Conservation (phyloP, 2,329 filamentous ascomycete genomes). For the Trichocomaceae sp. region DNA sequence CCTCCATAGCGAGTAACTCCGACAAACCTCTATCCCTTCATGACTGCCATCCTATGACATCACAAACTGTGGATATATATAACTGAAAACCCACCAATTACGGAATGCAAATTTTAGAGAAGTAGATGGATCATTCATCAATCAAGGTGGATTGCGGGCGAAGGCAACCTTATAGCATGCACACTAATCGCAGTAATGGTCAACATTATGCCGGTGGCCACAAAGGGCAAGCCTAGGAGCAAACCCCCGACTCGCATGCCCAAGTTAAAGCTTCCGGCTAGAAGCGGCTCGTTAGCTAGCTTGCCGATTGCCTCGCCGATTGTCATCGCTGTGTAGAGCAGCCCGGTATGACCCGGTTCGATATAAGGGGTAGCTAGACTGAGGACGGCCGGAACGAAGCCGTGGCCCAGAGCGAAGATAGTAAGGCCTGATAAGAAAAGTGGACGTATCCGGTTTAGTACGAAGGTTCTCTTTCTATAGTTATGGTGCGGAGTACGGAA, state of each 20-base stretch:
- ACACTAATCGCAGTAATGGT: constrained; percentile 11
- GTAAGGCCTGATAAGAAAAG: constrained; percentile 7
- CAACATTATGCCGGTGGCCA: constrained; percentile 12
- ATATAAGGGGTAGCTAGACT: constrained; percentile 13
- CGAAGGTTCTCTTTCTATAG: background rate
- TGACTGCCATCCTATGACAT: background rate
- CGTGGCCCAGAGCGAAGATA: constrained; percentile 14
- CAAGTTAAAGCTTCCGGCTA: constrained; percentile 8
- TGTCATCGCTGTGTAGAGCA: constrained; percentile 14
- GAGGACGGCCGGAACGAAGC: constrained; percentile 13
- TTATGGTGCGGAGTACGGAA: too few species aligned
- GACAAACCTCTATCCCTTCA: background rate
- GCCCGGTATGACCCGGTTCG: constrained; percentile 12
- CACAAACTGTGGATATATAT: background rate
- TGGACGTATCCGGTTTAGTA: background rate
- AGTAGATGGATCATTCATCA: background rate
- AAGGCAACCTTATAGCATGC: constrained; percentile 7
- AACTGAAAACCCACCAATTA: background rate
- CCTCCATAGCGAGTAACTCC: background rate
- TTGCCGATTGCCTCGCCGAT: constrained; percentile 15
- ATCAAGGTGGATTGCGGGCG: constrained; percentile 10
- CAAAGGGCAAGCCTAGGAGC: constrained; percentile 11
- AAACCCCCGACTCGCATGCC: constrained; percentile 13
- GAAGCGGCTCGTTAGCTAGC: constrained; percentile 12
- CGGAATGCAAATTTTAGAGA: background rate